phyloP scores from a whole-genome alignment of 139 green algal genomes.

The Zygnema circumcarinatum region DNA sequence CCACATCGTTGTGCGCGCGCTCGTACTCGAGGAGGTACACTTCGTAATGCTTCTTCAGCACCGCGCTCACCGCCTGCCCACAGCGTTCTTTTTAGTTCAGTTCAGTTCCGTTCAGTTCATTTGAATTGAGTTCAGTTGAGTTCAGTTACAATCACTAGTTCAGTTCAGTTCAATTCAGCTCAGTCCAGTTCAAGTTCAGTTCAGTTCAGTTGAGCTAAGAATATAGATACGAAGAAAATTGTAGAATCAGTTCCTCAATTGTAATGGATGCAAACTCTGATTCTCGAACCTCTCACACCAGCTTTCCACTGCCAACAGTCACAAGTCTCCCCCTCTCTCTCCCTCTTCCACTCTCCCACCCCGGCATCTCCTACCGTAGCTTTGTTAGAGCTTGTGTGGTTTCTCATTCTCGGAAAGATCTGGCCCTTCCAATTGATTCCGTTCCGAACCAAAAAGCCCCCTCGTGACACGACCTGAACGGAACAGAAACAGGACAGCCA shows the following conservation, averaged over 20 bases:
- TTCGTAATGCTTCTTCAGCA: constrained; percentile 86
- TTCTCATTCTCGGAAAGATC: constrained; percentile 40
- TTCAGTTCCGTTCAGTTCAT: not conserved
- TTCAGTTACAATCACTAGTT: no score
- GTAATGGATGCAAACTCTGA: not conserved
- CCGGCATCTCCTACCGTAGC: no score
- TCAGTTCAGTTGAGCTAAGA: not conserved
- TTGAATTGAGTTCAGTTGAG: not conserved
- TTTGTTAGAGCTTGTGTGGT: constrained; percentile 15
- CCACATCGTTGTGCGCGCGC: constrained; percentile 39
- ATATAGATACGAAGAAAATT: not conserved
- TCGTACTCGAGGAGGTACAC: constrained; percentile 82
- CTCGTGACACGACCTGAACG: constrained; percentile 23
- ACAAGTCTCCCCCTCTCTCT: not conserved
- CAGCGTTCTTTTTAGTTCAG: not conserved
- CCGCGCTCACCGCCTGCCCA: constrained; percentile 76
- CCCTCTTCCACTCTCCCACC: not conserved
- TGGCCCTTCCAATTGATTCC: constrained; percentile 86
- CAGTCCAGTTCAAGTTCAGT: not conserved
- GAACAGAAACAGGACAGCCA: no score
- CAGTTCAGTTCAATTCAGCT: not conserved
- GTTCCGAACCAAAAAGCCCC: constrained; percentile 65
- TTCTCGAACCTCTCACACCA: not conserved
- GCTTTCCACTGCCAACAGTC: not conserved
- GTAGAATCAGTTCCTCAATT: not conserved